These are phyloP conservation scores for Xanthoceras sorbifolium DNA, from an alignment of 345 rosid genomes.

Conservation along the genomic window DNA sequence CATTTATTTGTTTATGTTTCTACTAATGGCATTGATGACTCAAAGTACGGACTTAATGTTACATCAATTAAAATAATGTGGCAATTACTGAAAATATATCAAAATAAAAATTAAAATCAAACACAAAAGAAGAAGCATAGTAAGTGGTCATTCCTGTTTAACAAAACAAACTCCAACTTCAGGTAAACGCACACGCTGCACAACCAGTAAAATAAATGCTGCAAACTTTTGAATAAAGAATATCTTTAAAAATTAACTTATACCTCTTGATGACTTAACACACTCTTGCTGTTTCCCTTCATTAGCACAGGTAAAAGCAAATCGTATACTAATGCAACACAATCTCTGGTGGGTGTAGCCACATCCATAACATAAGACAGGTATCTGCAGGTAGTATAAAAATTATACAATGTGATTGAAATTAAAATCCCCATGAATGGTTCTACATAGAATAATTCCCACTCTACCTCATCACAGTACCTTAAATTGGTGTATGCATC, in stretches of 20 bases:
- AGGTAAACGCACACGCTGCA: background rate
- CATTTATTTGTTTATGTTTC: background rate
- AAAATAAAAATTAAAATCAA: constrained; percentile 10
- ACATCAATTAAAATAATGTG: background rate
- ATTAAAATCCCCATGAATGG: background rate
- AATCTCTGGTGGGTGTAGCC: constrained; percentile 90
- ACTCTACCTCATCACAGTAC: constrained; percentile 36
- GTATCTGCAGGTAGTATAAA: constrained; percentile 55
- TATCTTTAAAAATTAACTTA: constrained; percentile 1
- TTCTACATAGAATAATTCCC: constrained; percentile 1
- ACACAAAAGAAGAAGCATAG: background rate
- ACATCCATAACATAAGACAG: constrained; percentile 97
- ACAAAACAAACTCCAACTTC: background rate
- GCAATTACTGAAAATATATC: background rate
- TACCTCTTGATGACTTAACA: constrained; percentile 96
- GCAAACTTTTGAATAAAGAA: background rate
- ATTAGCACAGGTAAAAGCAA: constrained; percentile 69
- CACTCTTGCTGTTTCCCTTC: constrained; percentile 65
- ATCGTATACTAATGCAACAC: constrained; percentile 71
- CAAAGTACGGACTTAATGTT: background rate
- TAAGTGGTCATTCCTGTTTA: background rate
- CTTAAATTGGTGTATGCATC: constrained; percentile 85
- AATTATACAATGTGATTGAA: background rate
- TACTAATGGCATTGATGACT: background rate
- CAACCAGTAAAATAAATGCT: background rate